phyloP scores from a whole-genome alignment of 129 eudicot genomes.

The Lonicera japonica region DNA sequence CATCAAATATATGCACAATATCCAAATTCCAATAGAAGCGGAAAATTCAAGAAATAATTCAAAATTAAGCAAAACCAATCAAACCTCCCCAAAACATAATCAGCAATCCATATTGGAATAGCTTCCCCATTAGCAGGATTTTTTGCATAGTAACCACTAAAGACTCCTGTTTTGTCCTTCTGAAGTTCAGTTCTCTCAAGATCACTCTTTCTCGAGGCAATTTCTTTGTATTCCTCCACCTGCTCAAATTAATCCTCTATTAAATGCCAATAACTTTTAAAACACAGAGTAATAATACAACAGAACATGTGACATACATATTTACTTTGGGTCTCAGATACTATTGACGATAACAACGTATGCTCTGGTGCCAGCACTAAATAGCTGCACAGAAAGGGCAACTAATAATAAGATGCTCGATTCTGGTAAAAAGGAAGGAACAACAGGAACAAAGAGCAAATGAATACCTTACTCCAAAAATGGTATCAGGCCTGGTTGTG shows the following conservation, averaged over 20 bases:
- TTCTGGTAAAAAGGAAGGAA: conserved; percentile 3
- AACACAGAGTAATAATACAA: conserved; percentile 3
- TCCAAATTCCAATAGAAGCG: background rate
- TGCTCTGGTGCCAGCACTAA: conserved; percentile 97
- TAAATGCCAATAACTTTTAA: background rate
- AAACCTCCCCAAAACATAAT: conserved; percentile 94
- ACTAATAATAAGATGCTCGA: conserved; percentile 10
- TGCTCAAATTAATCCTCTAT: conserved; percentile 14
- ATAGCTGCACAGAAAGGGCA: conserved; percentile 47
- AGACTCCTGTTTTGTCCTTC: conserved; percentile 92
- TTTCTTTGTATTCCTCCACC: conserved; percentile 86
- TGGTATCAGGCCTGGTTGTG: conserved; percentile 93
- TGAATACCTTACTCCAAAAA: conserved; percentile 93
- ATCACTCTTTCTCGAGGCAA: conserved; percentile 86
- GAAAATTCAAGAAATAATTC: background rate
- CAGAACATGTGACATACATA: conserved; percentile 33
- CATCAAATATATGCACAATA: conserved; percentile 2
- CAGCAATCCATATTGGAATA: conserved; percentile 93
- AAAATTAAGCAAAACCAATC: conserved; percentile 11
- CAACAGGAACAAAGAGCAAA: conserved; percentile 14
- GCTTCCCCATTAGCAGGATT: conserved; percentile 80
- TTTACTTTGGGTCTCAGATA: conserved; percentile 53
- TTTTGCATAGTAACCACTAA: conserved; percentile 82
- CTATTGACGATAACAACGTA: conserved; percentile 57
- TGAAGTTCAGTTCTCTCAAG: conserved; percentile 97